Evolutionary conservation across 805 yeast genomes (phyloP).

Genomic region (Pichia deserticola): DNA sequence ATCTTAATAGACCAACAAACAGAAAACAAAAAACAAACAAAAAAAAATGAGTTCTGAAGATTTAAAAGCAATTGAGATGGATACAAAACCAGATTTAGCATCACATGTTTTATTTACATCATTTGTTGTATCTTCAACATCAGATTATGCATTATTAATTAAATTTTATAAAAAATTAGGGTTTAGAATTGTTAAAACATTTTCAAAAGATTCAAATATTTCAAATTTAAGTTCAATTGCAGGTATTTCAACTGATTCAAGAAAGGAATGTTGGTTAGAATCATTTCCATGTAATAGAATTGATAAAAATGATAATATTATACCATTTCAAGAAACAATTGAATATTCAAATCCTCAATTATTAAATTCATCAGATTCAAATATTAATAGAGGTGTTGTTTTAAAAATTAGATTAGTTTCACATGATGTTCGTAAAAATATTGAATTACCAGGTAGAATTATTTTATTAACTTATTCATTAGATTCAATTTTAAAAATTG

Average conservation of each 20-base stretch:
- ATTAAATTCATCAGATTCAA: conserved; percentile 1
- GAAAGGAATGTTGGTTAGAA: conserved; percentile 68
- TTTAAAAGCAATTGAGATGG: background rate
- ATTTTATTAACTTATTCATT: conserved; percentile 37
- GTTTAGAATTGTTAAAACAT: conserved; percentile 52
- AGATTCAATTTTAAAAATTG: conserved; percentile 18
- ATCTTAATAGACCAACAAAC: too few relatives aligned
- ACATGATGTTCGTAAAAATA: conserved; percentile 29
- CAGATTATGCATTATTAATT: conserved; percentile 38
- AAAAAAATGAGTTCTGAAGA: background rate
- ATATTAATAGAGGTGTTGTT: conserved; percentile 35
- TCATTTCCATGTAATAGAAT: conserved; percentile 42
- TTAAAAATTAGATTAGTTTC: conserved; percentile 39
- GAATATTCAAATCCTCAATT: conserved; percentile 21
- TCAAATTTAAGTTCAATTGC: background rate
- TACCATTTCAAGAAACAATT: conserved; percentile 33
- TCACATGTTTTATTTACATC: conserved; percentile 47
- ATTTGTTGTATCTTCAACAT: conserved; percentile 46
- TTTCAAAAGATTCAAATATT: conserved; percentile 36
- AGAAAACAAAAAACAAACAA: too few relatives aligned
- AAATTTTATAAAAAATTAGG: conserved; percentile 57
- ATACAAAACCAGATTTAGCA: conserved; percentile 6
- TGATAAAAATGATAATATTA: conserved; percentile 12
- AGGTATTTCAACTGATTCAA: conserved; percentile 60
- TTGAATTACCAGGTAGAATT: conserved; percentile 30